Evolutionary conservation across 1,284 basidiomycete genomes (phyloP).

Genomic region (Leccinum colubrinum): DNA sequence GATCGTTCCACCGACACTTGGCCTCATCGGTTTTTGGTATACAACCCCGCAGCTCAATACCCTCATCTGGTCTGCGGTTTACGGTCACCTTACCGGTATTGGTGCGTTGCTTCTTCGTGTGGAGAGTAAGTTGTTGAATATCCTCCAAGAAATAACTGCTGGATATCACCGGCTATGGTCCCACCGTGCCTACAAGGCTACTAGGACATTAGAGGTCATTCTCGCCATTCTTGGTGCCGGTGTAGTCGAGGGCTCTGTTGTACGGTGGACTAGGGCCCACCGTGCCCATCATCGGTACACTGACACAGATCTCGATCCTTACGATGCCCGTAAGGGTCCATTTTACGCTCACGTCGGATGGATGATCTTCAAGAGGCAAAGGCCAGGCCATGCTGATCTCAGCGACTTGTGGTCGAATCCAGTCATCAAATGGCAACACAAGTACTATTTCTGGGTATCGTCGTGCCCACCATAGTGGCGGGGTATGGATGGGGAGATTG

Average conservation of each 20-base stretch:
- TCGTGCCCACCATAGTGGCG: too few relatives aligned
- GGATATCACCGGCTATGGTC: constrained; percentile 92
- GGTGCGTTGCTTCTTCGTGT: constrained; percentile 37
- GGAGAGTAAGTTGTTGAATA: too few relatives aligned
- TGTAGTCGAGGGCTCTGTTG: constrained; percentile 84
- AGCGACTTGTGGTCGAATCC: constrained; percentile 76
- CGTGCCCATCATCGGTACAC: constrained; percentile 91
- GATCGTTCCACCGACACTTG: constrained; percentile 17
- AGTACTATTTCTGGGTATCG: constrained; percentile 56
- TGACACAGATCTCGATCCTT: constrained; percentile 91
- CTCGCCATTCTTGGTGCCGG: constrained; percentile 81
- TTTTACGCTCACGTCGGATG: constrained; percentile 82
- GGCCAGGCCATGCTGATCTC: constrained; percentile 85
- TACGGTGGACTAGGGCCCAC: constrained; percentile 92
- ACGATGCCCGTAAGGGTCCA: constrained; percentile 83
- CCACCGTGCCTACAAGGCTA: constrained; percentile 87
- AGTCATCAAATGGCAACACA: constrained; percentile 85
- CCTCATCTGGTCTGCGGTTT: constrained; percentile 62
- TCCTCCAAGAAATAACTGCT: constrained; percentile 48
- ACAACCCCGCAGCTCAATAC: constrained; percentile 64
- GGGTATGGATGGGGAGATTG: too few relatives aligned
- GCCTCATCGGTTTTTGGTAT: constrained; percentile 17
- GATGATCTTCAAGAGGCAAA: constrained; percentile 87
- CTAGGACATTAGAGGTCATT: constrained; percentile 71
- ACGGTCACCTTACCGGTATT: constrained; percentile 64